phyloP scores from a whole-genome alignment of 805 yeast genomes.

The Wickerhamomyces alni region DNA sequence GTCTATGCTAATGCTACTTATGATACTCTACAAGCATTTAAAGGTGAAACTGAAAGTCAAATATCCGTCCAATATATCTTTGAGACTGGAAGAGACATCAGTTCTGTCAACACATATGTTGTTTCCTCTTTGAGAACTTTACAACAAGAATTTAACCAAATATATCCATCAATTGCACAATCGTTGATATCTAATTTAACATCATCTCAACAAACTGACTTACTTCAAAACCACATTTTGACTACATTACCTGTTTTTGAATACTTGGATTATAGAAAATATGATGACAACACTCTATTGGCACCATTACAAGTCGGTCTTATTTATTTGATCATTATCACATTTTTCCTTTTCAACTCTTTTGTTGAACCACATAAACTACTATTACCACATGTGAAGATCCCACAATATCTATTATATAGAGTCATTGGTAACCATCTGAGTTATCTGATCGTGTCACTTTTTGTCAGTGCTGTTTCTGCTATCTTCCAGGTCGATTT shows the following conservation, averaged over 20 bases:
- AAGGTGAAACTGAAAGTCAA: conserved; percentile 33
- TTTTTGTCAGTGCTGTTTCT: conserved; percentile 53
- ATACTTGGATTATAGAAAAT: conserved; percentile 44
- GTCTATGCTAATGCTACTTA: conserved; percentile 44
- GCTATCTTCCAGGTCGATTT: conserved; percentile 65
- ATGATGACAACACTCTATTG: conserved; percentile 39
- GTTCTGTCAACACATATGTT: conserved; percentile 39
- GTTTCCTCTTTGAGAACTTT: conserved; percentile 36
- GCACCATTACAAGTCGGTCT: conserved; percentile 76
- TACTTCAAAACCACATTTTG: conserved; percentile 17
- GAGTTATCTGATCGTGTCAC: conserved; percentile 50
- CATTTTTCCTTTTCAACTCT: conserved; percentile 65
- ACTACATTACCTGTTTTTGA: conserved; percentile 32
- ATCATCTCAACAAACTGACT: conserved; percentile 17
- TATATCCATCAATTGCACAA: conserved; percentile 14
- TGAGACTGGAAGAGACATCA: conserved; percentile 62
- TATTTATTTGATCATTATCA: conserved; percentile 62
- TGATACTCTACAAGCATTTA: conserved; percentile 12
- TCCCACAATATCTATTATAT: conserved; percentile 42
- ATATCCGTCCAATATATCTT: conserved; percentile 36
- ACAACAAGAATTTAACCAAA: conserved; percentile 23
- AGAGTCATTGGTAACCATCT: conserved; percentile 44
- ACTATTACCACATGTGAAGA: conserved; percentile 40
- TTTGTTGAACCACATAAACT: conserved; percentile 47
- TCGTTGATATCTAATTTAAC: conserved; percentile 27